Evolutionary conservation across 2,329 filamentous ascomycete species (phyloP).

Genomic region (Stemphylium lycopersici): DNA sequence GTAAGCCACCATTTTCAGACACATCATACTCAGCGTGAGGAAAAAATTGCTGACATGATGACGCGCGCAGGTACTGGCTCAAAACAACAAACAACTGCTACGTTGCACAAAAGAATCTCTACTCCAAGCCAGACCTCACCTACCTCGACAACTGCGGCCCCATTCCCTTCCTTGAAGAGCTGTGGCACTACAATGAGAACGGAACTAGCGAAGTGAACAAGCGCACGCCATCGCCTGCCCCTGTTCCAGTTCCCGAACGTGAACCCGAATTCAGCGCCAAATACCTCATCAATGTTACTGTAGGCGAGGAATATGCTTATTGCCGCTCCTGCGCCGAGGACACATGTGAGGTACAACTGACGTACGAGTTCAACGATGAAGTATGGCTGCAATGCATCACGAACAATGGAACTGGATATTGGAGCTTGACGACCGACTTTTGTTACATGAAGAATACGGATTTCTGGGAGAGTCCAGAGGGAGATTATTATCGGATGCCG

Average conservation of each 20-base stretch:
- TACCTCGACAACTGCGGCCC: constrained; percentile 39
- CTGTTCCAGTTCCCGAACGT: neutral
- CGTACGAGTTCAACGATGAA: constrained; percentile 33
- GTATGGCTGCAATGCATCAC: constrained; percentile 34
- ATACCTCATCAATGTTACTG: constrained; percentile 39
- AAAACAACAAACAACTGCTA: constrained; percentile 45
- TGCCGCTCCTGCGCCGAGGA: constrained; percentile 29
- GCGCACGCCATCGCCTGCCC: neutral
- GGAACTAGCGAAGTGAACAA: constrained; percentile 29
- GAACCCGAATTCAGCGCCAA: constrained; percentile 2
- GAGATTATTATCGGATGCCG: constrained; percentile 34
- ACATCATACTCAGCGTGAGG: neutral
- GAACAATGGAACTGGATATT: constrained; percentile 21
- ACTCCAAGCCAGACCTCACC: constrained; percentile 30
- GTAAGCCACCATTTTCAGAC: constrained; percentile 12
- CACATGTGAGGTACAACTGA: constrained; percentile 17
- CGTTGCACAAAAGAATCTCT: constrained; percentile 33
- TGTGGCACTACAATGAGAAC: constrained; percentile 31
- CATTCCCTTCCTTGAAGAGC: constrained; percentile 32
- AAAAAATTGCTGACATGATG: neutral
- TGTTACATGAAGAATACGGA: constrained; percentile 37
- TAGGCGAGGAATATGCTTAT: constrained; percentile 36
- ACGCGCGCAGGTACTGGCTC: constrained; percentile 27
- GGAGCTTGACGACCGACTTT: constrained; percentile 39
- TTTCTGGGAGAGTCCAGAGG: constrained; percentile 34